Evolutionary conservation across 2,329 filamentous ascomycete species (phyloP), one percentile per base, ranked within the genome.

Genomic region (Calycina herbarum): DNA sequence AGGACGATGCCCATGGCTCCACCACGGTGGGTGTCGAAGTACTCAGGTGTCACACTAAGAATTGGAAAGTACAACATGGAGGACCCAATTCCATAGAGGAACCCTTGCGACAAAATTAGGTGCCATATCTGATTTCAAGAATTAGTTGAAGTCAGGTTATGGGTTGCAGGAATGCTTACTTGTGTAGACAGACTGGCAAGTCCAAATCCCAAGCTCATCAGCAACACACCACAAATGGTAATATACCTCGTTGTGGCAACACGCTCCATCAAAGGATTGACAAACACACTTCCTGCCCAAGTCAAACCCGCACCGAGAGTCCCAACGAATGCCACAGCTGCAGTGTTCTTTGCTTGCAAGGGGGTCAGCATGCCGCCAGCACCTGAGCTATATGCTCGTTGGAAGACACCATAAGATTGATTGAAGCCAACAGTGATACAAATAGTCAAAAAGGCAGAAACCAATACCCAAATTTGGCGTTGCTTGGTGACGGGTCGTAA

Each of bases 361-460:
- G 73, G 72, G 2, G 70, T 70, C 15, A 83, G 75, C n/a, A 83
- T 71, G 11, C 24, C 27, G 11, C 24, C 54, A 13, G 11, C 10
- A 11, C 10, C 54, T 4, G 80, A 81, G 59, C 80, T 78, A 68
- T 83, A 83, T 69, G 81, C 82, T 59, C 79, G 76, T 67, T 83
- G 81, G 62, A 83, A 83, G 10, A 83, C 80, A 10, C 81, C 81
- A 67, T 79, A 84, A 40, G 76, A 78, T 65, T 83, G 81, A 67
- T 83, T 83, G 64, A 83, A 78, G 11, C 81, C 81, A 59, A 83
- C 81, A 3, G 81, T 82, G 27, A 83, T 76, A 59, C 77, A 77
- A 42, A 82, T 81, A 51, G 79, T 79, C 0, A 79, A 68, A 61
- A 83, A 83, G 5, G 78, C 77, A 0, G 80, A 80, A 20, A 78